Evolutionary conservation across 352 stramenopile genomes (phyloP).

Genomic region (Phytophthora ramorum): DNA sequence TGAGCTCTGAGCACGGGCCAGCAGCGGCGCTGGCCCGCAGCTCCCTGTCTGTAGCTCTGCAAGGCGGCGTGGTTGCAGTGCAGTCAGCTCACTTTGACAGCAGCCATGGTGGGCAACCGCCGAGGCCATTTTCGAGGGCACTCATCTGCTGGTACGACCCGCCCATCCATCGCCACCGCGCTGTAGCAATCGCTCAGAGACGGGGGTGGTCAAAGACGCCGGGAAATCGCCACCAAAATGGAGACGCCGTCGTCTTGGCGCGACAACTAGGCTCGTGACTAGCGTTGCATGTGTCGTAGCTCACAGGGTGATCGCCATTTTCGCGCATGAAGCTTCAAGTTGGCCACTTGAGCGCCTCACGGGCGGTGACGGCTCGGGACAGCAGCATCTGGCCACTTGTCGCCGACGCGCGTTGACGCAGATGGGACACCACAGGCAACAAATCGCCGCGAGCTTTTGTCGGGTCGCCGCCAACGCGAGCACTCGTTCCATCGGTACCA

Average conservation of each 20-base stretch:
- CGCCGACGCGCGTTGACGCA: background rate
- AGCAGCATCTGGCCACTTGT: background rate
- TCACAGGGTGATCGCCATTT: background rate
- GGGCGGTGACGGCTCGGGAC: background rate
- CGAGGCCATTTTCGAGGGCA: background rate
- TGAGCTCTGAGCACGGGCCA: background rate
- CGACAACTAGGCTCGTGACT: background rate
- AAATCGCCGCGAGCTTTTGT: slow-evolving; percentile 21
- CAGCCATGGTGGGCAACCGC: background rate
- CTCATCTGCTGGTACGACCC: background rate
- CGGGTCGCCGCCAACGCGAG: slow-evolving; percentile 15
- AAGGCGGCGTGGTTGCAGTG: background rate
- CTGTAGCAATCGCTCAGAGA: background rate
- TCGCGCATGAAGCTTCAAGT: background rate
- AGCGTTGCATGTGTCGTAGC: too few relatives aligned
- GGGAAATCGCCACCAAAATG: background rate
- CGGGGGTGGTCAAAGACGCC: background rate
- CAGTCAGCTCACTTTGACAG: background rate
- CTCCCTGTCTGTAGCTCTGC: background rate
- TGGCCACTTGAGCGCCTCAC: background rate
- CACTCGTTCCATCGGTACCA: slow-evolving; percentile 15
- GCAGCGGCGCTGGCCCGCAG: background rate
- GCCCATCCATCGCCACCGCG: background rate
- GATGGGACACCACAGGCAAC: slow-evolving; percentile 1
- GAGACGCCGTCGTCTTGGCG: background rate